Evolutionary conservation across 768 basidiomycete species (phyloP), one percentile per base, ranked within the genome.

Genomic region (Macrocybe gigantea): DNA sequence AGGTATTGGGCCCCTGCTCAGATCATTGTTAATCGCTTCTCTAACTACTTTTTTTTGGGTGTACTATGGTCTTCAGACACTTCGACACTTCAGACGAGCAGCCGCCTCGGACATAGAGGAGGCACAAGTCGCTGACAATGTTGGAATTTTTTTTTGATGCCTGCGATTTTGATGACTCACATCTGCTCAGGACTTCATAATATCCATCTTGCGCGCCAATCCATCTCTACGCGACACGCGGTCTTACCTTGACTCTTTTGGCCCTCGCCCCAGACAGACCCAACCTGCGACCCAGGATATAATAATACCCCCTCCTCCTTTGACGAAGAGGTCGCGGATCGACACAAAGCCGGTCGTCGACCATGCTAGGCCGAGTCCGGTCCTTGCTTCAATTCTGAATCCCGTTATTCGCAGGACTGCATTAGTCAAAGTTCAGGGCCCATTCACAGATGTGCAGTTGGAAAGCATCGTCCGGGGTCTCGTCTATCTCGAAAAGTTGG

Each of bases 351-450:
- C 69, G n/a, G 58, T 63, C 42, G 55, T 62, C 32, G 68, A 65
- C 41, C 62, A 65, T 33, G 58, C 68, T 7, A 71, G 73, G 53
- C 71, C 74, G 6, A 82, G 70, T 50, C 78, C 75, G 6, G 71
- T 86, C 55, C 67, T 87, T 51, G 75, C 80, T 5, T 83, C 84
- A n/a, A 84, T 88, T 55, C 73, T 94, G n/a, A 74, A 93, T 59
- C 94, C 94, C 5, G 79, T 89, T 45, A 71, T 82, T 49, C 78
- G 83, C 38, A 85, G 91, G 45, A 95, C 96, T 1, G 93, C 94
- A 5, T 81, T 99, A 11, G 94, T 99, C 56, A 98, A 98, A 68
- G 71, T 98, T 2, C 96, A 98, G 64, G 93, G 94, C 7, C 96
- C 96, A 2, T 98, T 98, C 62, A 87, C 82, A 7, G 87, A 95